Base-by-base conservation (phyloP, 2,329 filamentous ascomycete genomes). In the Laburnicola sp. region DNA sequence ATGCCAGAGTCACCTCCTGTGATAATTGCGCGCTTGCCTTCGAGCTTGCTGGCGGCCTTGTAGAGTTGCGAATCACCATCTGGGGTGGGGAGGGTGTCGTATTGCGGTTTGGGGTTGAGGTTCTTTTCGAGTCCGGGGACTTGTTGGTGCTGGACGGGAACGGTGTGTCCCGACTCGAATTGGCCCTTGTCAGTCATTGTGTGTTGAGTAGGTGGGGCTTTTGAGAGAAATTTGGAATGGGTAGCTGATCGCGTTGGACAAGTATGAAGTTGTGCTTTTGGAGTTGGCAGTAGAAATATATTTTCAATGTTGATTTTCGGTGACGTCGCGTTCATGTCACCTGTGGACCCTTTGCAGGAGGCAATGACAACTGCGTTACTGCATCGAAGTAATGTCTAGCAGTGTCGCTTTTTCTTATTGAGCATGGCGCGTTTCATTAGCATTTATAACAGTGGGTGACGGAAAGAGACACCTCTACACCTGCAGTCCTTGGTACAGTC, bases 1-100 rank as follows among this genome's bases (percentile, higher is more conserved):
- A 94, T 93, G 1, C 89, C 89, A 5, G 83, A 86, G 71, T 93
- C 89, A 3, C 89, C 89, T 11, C 89, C 89, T 0, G 89, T 93
- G 63, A 94, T 93, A 51, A 94, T 73, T 6, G 89, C 88, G 52
- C 84, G 88, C 73, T 87, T 89, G 55, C 85, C 88, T 63, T 83
- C 74, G 5, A 94, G 82, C 75, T 94, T 95, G 42, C 84, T 85
- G 1, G 89, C 87, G 3, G 87, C 82, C 66, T 86, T 85, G 76
- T 94, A 93, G 41, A 80, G 81, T 63, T 88, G 82, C 60, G 83
- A 85, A 9, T 84, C 83, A 32, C 86, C 86, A 51, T 87, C 82
- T 16, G 82, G 80, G 4, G 83, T 86, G 0, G 89, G 89, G 2
- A 92, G 73, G 51, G 86, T 77, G 48, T 87, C 83, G 50, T 82